These are phyloP conservation scores for Arabis hirsuta DNA, from an alignment of 345 rosid genomes.

Conservation along the genomic window DNA sequence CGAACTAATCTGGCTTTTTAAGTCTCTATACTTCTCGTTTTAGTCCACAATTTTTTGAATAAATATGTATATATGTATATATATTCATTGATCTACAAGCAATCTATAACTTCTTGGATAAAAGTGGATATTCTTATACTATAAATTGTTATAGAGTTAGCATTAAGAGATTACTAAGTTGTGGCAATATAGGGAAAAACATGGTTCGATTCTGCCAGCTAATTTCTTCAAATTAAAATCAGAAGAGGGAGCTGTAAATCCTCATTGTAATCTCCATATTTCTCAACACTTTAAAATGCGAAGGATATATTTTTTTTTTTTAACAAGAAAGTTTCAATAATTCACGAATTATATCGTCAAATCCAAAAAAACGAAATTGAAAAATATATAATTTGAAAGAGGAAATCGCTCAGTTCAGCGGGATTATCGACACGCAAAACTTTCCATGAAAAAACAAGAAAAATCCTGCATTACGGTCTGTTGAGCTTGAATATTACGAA, in stretches of 20 bases:
- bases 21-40: too few relatives aligned
- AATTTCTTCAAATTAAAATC: slow-evolving; percentile 17
- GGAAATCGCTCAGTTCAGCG: slow-evolving; percentile 77
- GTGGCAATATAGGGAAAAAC: neutral
- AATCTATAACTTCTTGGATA: too few relatives aligned
- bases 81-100: too few relatives aligned
- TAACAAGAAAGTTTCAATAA: neutral
- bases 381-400: neutral
- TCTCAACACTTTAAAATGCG: neutral
- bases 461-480: slow-evolving; percentile 84
- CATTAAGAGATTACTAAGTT: slow-evolving; percentile 4
- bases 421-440: slow-evolving; percentile 78
- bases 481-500: slow-evolving; percentile 80
- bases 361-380: neutral
- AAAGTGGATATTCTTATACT: too few relatives aligned
- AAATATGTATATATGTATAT: too few relatives aligned
- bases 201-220: slow-evolving; percentile 22
- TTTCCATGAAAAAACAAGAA: slow-evolving; percentile 39
- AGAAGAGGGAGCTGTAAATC: slow-evolving; percentile 25
- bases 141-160: neutral
- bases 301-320: neutral
- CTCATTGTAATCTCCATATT: slow-evolving; percentile 5
- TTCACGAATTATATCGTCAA: too few relatives aligned
- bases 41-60: too few relatives aligned
- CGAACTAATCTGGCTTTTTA: too few relatives aligned